Conservation (phyloP, 352 stramenopile genomes). For the Pythium biforme region DNA sequence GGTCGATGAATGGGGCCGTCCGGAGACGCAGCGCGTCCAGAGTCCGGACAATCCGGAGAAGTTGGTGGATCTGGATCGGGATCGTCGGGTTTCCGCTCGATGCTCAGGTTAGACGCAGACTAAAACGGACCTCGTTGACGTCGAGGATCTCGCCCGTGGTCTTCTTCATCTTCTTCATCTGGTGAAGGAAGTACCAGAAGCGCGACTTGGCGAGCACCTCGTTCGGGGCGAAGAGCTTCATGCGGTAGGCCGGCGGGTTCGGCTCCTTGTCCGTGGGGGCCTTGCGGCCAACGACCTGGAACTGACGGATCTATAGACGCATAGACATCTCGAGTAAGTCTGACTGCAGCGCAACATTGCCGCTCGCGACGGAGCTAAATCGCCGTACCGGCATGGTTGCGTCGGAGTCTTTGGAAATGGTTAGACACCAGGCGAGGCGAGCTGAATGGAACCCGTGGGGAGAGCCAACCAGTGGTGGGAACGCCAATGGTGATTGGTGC, state of each 20-base stretch:
- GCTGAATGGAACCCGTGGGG: background rate
- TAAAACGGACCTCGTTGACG: conserved; percentile 94
- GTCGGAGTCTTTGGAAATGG: conserved; percentile 31
- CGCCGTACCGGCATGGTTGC: conserved; percentile 27
- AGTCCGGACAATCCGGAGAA: no score
- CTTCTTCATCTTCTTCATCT: conserved; percentile 99
- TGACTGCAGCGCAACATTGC: background rate
- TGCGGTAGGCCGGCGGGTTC: conserved; percentile 98
- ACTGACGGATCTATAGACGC: conserved; percentile 93
- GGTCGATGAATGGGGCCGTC: background rate
- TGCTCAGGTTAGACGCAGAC: conserved; percentile 2
- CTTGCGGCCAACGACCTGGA: conserved; percentile 99
- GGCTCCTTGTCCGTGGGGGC: conserved; percentile 96
- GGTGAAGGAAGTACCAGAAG: conserved; percentile 99
- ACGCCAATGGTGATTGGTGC: conserved; percentile 8
- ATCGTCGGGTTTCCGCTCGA: background rate
- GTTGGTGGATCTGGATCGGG: background rate
- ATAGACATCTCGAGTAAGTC: background rate
- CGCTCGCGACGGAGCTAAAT: background rate
- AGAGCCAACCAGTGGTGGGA: conserved; percentile 9
- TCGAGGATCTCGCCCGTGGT: conserved; percentile 99
- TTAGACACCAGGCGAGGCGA: background rate
- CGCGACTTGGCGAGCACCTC: conserved; percentile 97
- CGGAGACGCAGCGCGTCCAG: background rate
- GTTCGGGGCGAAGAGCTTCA: conserved; percentile 98